Conservation (phyloP, 805 yeast genomes). For the Kuraishia capsulata region DNA sequence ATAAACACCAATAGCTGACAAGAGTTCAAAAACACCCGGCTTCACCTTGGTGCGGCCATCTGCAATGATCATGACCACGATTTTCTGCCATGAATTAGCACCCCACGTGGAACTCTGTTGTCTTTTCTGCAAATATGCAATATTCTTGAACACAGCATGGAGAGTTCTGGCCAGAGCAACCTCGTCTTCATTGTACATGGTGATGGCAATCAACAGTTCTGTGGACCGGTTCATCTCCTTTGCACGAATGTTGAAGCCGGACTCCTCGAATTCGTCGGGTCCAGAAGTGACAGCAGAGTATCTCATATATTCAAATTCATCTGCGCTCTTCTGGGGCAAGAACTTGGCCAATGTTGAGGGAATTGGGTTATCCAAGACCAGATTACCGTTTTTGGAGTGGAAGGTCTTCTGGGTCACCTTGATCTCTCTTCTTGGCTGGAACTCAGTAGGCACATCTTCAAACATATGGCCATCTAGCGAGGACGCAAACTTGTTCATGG, state of each 20-base stretch:
- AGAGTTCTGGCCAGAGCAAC: conserved; percentile 82
- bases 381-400: conserved; percentile 67
- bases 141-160: conserved; percentile 89
- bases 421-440: conserved; percentile 27
- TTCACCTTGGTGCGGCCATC: conserved; percentile 91
- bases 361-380: conserved; percentile 88
- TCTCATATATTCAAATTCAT: conserved; percentile 93
- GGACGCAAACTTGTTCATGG: not conserved
- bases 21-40: conserved; percentile 75
- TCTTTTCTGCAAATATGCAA: conserved; percentile 80
- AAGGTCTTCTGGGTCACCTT: conserved; percentile 48
- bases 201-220: conserved; percentile 84
- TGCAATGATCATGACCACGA: conserved; percentile 83
- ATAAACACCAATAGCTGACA: conserved; percentile 93
- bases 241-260: conserved; percentile 82
- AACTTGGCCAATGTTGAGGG: conserved; percentile 83
- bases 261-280: conserved; percentile 73
- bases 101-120: conserved; percentile 89
- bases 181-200: conserved; percentile 97
- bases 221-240: conserved; percentile 85
- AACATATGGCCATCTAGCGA: conserved; percentile 20
- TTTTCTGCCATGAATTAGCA: conserved; percentile 91
- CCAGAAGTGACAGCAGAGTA: conserved; percentile 95
- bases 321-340: conserved; percentile 78
- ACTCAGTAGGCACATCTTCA: conserved; percentile 19